These are phyloP conservation scores for Cercospora nicotianae DNA, from an alignment of 2,329 filamentous ascomycete genomes.

Conservation along the genomic window DNA sequence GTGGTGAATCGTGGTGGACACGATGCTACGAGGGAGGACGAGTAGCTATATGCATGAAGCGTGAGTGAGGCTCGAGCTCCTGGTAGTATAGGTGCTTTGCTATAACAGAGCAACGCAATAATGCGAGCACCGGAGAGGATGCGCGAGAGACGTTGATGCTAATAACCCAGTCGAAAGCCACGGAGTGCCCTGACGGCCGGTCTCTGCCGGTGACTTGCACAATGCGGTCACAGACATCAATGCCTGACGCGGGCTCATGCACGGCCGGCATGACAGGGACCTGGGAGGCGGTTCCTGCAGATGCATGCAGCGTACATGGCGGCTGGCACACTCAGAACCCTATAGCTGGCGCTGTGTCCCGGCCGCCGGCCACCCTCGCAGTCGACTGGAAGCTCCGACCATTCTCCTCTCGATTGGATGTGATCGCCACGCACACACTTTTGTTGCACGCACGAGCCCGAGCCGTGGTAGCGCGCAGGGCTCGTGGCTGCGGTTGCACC, in stretches of 20 bases:
- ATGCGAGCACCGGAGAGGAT: slow-evolving; percentile 10
- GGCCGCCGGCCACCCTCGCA: not conserved
- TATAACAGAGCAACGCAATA: slow-evolving; percentile 19
- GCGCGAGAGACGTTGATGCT: slow-evolving; percentile 29
- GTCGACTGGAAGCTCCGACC: not conserved
- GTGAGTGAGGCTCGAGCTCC: slow-evolving; percentile 17
- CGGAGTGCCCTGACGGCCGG: slow-evolving; percentile 24
- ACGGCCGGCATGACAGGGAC: slow-evolving; percentile 24
- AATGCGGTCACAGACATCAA: slow-evolving; percentile 28
- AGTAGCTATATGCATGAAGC: slow-evolving; percentile 20
- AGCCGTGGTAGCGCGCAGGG: not conserved
- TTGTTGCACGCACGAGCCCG: not conserved
- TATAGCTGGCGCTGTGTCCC: slow-evolving; percentile 12
- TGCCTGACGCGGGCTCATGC: slow-evolving; percentile 27
- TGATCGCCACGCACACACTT: not conserved
- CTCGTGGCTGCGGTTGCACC: not conserved
- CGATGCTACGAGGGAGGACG: slow-evolving; percentile 13
- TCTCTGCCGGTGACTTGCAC: slow-evolving; percentile 23
- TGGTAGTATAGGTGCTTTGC: slow-evolving; percentile 16
- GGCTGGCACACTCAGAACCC: slow-evolving; percentile 23
- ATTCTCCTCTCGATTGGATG: not conserved
- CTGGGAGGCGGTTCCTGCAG: slow-evolving; percentile 27
- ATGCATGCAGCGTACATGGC: slow-evolving; percentile 20
- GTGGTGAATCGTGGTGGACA: slow-evolving; percentile 1
- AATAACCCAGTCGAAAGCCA: slow-evolving; percentile 26